These are phyloP conservation scores for Emergomyces orientalis DNA, from an alignment of 2,329 filamentous ascomycete species.

Conservation along the genomic window DNA sequence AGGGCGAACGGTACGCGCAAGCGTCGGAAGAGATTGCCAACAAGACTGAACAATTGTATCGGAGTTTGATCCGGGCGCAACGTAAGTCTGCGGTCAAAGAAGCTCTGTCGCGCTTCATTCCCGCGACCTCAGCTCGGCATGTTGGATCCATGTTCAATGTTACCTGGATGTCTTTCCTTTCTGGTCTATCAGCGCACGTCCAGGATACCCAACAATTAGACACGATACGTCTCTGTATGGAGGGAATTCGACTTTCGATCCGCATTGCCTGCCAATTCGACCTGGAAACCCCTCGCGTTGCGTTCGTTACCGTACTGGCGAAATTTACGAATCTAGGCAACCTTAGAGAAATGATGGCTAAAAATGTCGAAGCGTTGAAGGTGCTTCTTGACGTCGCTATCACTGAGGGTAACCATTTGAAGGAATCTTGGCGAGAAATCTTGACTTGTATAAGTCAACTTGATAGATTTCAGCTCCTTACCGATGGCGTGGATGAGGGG, in stretches of 20 bases:
- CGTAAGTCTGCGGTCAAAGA: constrained; percentile 64
- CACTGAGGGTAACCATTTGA: constrained; percentile 81
- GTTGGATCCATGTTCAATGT: constrained; percentile 98
- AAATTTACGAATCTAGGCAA: constrained; percentile 96
- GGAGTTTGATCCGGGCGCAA: constrained; percentile 83
- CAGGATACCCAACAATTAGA: constrained; percentile 90
- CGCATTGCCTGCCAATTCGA: constrained; percentile 91
- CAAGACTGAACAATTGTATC: constrained; percentile 77
- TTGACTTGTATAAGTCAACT: constrained; percentile 92
- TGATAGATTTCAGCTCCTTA: constrained; percentile 88
- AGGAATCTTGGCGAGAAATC: constrained; percentile 89
- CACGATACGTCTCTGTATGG: constrained; percentile 83
- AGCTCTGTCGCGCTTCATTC: constrained; percentile 67
- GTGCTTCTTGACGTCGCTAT: constrained; percentile 85
- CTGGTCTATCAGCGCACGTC: constrained; percentile 82
- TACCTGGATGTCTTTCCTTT: constrained; percentile 98
- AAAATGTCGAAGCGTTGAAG: constrained; percentile 92
- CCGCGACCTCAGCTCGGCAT: constrained; percentile 86
- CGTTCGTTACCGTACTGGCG: constrained; percentile 85
- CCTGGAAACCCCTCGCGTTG: constrained; percentile 82
- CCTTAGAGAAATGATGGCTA: constrained; percentile 84
- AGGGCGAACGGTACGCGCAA: constrained; percentile 86
- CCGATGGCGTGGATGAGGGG: constrained; percentile 86
- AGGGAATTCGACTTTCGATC: constrained; percentile 89
- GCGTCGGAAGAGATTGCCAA: constrained; percentile 90